Conservation (phyloP, 345 rosid species). For the Lumnitzera racemosa region DNA sequence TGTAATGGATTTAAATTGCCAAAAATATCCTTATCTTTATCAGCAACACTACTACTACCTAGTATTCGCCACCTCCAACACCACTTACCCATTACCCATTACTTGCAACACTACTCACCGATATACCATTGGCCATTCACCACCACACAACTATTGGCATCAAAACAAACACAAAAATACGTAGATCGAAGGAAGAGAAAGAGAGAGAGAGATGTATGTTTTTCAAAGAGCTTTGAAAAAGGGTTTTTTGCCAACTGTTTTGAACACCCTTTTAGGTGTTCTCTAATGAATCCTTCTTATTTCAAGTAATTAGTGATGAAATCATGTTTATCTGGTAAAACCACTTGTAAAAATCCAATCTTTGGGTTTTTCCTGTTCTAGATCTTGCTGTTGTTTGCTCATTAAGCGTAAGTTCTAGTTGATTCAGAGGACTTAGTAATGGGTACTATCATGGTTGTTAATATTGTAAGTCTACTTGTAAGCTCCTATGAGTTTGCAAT, state of each 20-base stretch:
- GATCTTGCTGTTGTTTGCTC: slow-evolving; percentile 26
- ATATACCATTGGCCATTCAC: too few species aligned
- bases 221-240: slow-evolving; percentile 23
- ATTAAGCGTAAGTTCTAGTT: slow-evolving; percentile 15
- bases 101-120: too few species aligned
- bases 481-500: too few species aligned
- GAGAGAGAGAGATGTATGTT: slow-evolving; percentile 43
- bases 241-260: slow-evolving; percentile 1
- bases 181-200: not conserved
- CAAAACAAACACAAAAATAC: too few species aligned
- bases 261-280: slow-evolving; percentile 21
- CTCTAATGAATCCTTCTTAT: slow-evolving; percentile 34
- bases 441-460: too few species aligned
- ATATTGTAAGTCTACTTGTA: too few species aligned
- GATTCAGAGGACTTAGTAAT: slow-evolving; percentile 49
- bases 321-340: not conserved
- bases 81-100: too few species aligned
- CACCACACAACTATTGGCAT: too few species aligned
- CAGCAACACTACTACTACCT: too few species aligned
- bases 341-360: not conserved
- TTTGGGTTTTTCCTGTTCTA: slow-evolving; percentile 8
- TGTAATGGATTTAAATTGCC: too few species aligned
- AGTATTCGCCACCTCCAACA: too few species aligned
- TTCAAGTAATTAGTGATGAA: not conserved
- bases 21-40: too few species aligned